Evolutionary conservation across 345 rosid genomes (phyloP).

Genomic region (Odontarrhena argentea): DNA sequence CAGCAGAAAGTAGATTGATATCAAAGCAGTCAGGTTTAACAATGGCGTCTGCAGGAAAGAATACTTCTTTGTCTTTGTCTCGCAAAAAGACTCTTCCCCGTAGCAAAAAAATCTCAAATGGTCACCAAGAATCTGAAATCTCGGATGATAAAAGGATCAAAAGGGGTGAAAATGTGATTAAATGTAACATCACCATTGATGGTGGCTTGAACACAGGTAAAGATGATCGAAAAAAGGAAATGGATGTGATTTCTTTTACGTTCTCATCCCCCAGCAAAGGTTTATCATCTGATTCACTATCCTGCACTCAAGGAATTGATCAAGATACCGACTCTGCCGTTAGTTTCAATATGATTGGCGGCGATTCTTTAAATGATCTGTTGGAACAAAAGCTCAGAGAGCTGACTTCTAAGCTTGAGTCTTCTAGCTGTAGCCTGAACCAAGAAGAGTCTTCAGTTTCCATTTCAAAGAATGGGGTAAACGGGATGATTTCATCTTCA

Average conservation of each 20-base stretch:
- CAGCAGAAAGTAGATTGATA: conserved; percentile 38
- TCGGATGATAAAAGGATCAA: conserved; percentile 41
- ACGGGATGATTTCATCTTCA: conserved; percentile 33
- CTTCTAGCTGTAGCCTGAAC: conserved; percentile 51
- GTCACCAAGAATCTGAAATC: conserved; percentile 42
- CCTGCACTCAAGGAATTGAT: conserved; percentile 40
- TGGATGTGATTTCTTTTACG: conserved; percentile 86
- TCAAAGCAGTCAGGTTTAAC: conserved; percentile 46
- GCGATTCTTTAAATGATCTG: conserved; percentile 60
- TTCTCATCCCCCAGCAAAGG: conserved; percentile 75
- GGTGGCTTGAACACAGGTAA: conserved; percentile 36
- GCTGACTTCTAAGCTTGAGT: conserved; percentile 61
- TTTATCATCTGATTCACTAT: conserved; percentile 41
- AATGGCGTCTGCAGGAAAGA: conserved; percentile 40
- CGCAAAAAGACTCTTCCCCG: conserved; percentile 46
- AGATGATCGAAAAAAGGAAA: conserved; percentile 50
- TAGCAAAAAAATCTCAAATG: conserved; percentile 49
- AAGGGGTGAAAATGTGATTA: conserved; percentile 46
- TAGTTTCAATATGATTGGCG: conserved; percentile 50
- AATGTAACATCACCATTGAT: conserved; percentile 49
- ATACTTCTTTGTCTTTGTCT: conserved; percentile 40
- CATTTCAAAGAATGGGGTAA: conserved; percentile 36
- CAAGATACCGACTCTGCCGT: conserved; percentile 39
- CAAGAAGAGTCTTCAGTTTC: conserved; percentile 47
- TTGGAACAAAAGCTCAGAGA: conserved; percentile 80